Base-by-base conservation (phyloP, 805 yeast species). In the Schizosaccharomyces osmophilus region DNA sequence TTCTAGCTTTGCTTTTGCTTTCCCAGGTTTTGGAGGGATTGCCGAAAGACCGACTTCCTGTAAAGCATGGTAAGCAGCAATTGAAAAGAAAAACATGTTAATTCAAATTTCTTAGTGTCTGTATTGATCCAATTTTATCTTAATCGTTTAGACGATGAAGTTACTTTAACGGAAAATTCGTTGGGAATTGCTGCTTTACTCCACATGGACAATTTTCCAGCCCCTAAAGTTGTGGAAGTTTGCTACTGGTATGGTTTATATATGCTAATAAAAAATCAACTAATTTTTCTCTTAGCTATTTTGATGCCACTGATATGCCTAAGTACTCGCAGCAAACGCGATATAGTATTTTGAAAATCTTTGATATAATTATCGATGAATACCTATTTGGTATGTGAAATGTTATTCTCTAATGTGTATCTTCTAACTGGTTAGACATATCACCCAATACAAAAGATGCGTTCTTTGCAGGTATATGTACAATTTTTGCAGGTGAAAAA, bases 401-500 rank as follows among this genome's bases (percentile, higher is more conserved):
- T 11, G 1, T 19, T 45, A n/a, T n/a, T 45, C 13, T n/a, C 13
- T 6, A 24, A 26, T 24, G 9, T 59, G 62, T 45, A 63, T 62
- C 3, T 19, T 8, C 32, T 48, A 2, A 43, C 58, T 31, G 62
- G 63, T 36, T 62, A 24, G 59, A n/a, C 48, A 29, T 55, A 6
- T 31, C 36, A 19, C 63, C 60, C 2, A 62, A 68, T 8, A 63
- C 71, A 29, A 73, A 72, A 31, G 78, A 78, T 41, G 65, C 69
- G 3, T 80, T 77, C 61, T 75, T 86, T 42, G 70, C 77, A 48
- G 70, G 84, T 0, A 89, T 84, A 65, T 68, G 86, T 43, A 80
- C 81, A 62, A 68, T 87, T 36, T 85, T 95, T 2, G 75, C 80
- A 17, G 95, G 95, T 48, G 99, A 93, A 68, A 94, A 93, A 67